These are phyloP conservation scores for Pseudognaphalium luteoalbum DNA, from an alignment of 129 eudicot genomes.

Conservation along the genomic window DNA sequence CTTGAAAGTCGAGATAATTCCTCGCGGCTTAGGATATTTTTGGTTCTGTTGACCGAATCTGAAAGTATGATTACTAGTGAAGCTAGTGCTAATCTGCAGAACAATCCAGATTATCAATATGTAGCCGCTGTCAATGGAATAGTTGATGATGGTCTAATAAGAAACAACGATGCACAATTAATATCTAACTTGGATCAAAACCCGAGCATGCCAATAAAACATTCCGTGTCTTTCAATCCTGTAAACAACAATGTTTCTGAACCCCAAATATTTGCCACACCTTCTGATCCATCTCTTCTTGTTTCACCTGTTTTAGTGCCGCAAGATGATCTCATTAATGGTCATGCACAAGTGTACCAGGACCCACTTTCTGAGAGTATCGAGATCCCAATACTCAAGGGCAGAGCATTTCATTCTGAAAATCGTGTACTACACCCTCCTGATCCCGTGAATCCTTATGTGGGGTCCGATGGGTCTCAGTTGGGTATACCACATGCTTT, in stretches of 20 bases:
- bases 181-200: constrained; percentile 35
- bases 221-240: constrained; percentile 32
- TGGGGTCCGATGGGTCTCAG: constrained; percentile 42
- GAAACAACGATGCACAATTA: constrained; percentile 33
- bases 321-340: constrained; percentile 41
- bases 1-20: constrained; percentile 56
- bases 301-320: constrained; percentile 40
- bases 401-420: constrained; percentile 47
- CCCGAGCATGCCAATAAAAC: constrained; percentile 35
- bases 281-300: constrained; percentile 38
- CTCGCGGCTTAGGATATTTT: constrained; percentile 68
- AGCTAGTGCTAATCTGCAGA: constrained; percentile 39
- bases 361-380: constrained; percentile 39
- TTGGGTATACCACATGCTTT: constrained; percentile 80
- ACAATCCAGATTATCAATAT: constrained; percentile 63
- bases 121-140: constrained; percentile 84
- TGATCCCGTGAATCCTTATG: constrained; percentile 31
- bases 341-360: constrained; percentile 28
- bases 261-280: constrained; percentile 21
- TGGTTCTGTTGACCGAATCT: constrained; percentile 65
- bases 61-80: constrained; percentile 40
- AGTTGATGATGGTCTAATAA: constrained; percentile 37
- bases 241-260: constrained; percentile 34
- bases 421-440: constrained; percentile 47
- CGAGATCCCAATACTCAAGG: constrained; percentile 42